Conservation (phyloP, 495 filamentous ascomycete genomes). For the Penicillium salamii region DNA sequence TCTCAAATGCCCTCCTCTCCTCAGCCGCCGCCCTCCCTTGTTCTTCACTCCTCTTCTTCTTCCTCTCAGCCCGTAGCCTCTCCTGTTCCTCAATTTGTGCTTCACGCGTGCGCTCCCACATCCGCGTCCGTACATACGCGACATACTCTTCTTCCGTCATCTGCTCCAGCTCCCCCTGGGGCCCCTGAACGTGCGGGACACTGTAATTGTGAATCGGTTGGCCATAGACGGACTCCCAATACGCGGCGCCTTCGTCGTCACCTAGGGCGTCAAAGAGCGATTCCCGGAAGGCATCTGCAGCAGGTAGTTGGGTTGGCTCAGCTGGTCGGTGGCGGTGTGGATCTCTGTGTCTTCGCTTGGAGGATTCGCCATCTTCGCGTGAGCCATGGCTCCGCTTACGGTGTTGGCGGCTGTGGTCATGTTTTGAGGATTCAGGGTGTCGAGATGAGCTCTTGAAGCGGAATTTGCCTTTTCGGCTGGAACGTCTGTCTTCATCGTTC, state of each 20-base stretch:
- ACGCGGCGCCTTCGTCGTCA: slow-evolving; percentile 93
- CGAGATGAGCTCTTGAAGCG: slow-evolving; percentile 1
- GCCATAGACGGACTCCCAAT: slow-evolving; percentile 93
- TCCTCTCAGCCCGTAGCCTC: slow-evolving; percentile 56
- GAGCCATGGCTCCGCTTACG: slow-evolving; percentile 24
- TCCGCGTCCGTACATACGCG: slow-evolving; percentile 73
- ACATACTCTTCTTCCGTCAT: slow-evolving; percentile 94
- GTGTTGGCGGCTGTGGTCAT: slow-evolving; percentile 10
- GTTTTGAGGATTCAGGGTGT: not conserved
- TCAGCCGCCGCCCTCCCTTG: slow-evolving; percentile 35
- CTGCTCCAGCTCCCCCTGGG: slow-evolving; percentile 65
- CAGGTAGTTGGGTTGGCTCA: slow-evolving; percentile 34
- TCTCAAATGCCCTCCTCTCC: slow-evolving; percentile 32
- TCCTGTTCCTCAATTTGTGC: slow-evolving; percentile 64
- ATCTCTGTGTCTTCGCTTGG: slow-evolving; percentile 11
- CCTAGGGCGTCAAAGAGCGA: slow-evolving; percentile 99
- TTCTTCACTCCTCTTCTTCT: slow-evolving; percentile 41
- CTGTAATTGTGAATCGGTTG: slow-evolving; percentile 79
- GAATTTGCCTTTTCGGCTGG: not conserved
- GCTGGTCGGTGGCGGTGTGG: slow-evolving; percentile 6
- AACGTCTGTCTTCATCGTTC: not conserved
- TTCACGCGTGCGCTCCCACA: slow-evolving; percentile 87
- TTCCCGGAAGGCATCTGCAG: slow-evolving; percentile 79
- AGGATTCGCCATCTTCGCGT: slow-evolving; percentile 2
- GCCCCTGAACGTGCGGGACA: slow-evolving; percentile 32